Evolutionary conservation across 2,329 filamentous ascomycete genomes (phyloP).

Genomic region (Diplodia corticola): DNA sequence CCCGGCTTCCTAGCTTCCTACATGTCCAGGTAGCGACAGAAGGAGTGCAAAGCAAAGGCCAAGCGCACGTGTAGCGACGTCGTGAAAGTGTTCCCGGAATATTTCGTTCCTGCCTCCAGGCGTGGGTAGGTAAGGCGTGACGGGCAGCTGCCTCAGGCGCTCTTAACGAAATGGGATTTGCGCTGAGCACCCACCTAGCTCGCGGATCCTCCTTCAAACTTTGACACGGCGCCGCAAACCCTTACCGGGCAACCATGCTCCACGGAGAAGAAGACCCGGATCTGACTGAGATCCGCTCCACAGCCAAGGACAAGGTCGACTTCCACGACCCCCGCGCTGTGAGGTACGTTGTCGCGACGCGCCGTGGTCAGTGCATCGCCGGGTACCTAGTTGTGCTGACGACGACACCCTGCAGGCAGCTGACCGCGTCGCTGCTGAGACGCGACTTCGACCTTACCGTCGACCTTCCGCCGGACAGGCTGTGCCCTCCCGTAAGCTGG

Average conservation of each 20-base stretch:
- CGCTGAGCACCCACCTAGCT: constrained; percentile 18
- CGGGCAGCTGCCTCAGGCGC: background rate
- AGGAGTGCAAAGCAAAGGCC: too few species aligned
- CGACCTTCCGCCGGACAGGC: constrained; percentile 70
- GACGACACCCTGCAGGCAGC: constrained; percentile 44
- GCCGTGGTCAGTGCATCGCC: constrained; percentile 5
- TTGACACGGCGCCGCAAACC: constrained; percentile 13
- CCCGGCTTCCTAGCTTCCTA: too few species aligned
- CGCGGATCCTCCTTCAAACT: constrained; percentile 21
- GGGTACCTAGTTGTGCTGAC: constrained; percentile 20
- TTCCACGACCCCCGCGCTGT: constrained; percentile 78
- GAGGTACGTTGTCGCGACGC: constrained; percentile 53
- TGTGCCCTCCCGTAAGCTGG: constrained; percentile 75
- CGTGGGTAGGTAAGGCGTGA: background rate
- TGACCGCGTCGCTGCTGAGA: constrained; percentile 77
- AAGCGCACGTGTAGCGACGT: background rate
- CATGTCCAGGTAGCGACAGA: too few species aligned
- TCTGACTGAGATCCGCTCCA: constrained; percentile 20
- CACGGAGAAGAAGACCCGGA: constrained; percentile 16
- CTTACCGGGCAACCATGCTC: constrained; percentile 16
- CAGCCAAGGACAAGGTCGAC: constrained; percentile 63
- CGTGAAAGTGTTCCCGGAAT: too few species aligned
- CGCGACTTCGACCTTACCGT: constrained; percentile 73
- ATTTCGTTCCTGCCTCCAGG: background rate
- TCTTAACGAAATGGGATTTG: constrained; percentile 18